These are phyloP conservation scores for Oryza australiensis DNA, from an alignment of 176 grass and related monocot species.

Conservation along the genomic window DNA sequence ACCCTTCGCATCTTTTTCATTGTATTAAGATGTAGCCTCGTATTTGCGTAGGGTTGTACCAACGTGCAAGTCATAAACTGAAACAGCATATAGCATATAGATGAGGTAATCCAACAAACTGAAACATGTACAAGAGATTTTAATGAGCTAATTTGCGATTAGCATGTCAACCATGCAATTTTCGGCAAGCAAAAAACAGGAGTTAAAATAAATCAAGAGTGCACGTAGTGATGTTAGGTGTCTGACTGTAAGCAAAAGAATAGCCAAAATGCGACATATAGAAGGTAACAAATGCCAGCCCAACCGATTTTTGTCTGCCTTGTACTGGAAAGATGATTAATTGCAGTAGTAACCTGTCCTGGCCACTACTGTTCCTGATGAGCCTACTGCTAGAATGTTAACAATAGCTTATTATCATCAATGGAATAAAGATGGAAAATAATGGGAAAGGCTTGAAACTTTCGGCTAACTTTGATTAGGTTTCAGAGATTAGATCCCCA, in stretches of 20 bases:
- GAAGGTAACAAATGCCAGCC: conserved; percentile 29
- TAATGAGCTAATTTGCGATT: conserved; percentile 38
- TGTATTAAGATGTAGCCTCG: no score
- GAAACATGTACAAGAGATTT: no score
- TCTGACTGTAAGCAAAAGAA: conserved; percentile 13
- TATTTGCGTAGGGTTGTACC: no score
- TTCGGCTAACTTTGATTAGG: conserved; percentile 77
- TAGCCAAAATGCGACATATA: not conserved
- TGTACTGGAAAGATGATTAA: not conserved
- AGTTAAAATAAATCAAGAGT: not conserved
- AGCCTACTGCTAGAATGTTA: conserved; percentile 38
- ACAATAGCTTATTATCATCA: conserved; percentile 42
- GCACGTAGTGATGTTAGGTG: not conserved
- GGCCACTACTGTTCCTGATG: conserved; percentile 27
- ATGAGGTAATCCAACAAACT: no score
- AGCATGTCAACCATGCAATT: conserved; percentile 6
- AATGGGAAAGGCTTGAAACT: conserved; percentile 68
- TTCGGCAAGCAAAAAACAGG: conserved; percentile 5
- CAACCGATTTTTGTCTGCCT: conserved; percentile 5
- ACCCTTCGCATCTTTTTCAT: no score
- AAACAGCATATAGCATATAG: no score
- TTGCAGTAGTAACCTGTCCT: not conserved
- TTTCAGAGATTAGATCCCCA: conserved; percentile 90
- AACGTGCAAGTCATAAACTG: no score
- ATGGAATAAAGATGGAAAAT: conserved; percentile 74